phyloP scores from a whole-genome alignment of 2,329 filamentous ascomycete genomes.

The Mollisiaceae sp. region DNA sequence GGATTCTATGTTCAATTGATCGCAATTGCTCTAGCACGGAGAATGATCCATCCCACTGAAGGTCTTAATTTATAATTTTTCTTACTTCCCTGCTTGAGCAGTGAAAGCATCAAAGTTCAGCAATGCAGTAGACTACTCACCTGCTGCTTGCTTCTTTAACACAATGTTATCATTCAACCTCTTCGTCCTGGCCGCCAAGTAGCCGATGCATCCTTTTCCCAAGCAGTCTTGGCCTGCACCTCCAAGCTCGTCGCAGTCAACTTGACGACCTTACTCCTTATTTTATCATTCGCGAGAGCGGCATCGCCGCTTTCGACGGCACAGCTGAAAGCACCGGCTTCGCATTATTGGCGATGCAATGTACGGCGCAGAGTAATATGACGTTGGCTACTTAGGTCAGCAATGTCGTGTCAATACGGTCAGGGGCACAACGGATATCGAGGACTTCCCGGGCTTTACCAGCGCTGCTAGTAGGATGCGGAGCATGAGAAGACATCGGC shows the following conservation, averaged over 20 bases:
- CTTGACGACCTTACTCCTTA: constrained; percentile 47
- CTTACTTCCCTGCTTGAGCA: constrained; percentile 10
- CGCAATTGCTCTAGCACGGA: not conserved
- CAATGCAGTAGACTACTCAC: constrained; percentile 33
- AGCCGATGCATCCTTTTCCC: constrained; percentile 49
- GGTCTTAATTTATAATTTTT: not conserved
- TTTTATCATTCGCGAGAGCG: constrained; percentile 63
- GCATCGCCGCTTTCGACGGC: no score
- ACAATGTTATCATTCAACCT: constrained; percentile 60
- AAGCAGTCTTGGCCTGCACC: constrained; percentile 56
- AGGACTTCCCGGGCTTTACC: constrained; percentile 57
- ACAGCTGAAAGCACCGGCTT: constrained; percentile 53
- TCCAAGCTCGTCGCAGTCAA: constrained; percentile 14
- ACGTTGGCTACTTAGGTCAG: constrained; percentile 26
- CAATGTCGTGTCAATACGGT: constrained; percentile 22
- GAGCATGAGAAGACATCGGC: constrained; percentile 41
- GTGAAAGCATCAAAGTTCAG: constrained; percentile 26
- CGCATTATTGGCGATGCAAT: constrained; percentile 47
- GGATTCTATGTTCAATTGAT: not conserved
- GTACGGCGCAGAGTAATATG: constrained; percentile 26
- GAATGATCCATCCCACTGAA: not conserved
- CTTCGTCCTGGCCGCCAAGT: constrained; percentile 52
- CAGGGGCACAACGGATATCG: constrained; percentile 25
- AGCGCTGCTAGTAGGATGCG: constrained; percentile 55
- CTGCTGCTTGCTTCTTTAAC: constrained; percentile 43